Percentiles rank a stretch among this genome's conserved stretches.
These are phyloP conservation scores for Sedum album DNA, from an alignment of 164 flowering plant genomes.

Conservation along the genomic window DNA sequence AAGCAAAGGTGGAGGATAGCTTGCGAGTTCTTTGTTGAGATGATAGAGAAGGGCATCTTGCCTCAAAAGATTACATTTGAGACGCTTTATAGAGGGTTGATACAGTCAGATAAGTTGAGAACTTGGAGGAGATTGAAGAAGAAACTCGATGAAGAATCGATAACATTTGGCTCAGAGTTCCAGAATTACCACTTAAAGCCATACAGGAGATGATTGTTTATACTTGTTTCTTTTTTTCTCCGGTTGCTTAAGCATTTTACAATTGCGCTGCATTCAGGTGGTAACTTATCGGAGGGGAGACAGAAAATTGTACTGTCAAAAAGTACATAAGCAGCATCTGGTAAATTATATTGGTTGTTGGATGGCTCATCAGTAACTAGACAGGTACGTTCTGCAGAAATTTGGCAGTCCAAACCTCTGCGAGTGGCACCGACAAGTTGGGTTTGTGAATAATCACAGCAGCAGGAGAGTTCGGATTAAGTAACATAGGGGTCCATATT, in stretches of 20 bases:
- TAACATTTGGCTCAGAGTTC: conserved; percentile 71
- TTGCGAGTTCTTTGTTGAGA: conserved; percentile 71
- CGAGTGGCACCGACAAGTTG: conserved; percentile 43
- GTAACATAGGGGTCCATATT: conserved; percentile 59
- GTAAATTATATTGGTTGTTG: background rate
- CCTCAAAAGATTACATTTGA: conserved; percentile 92
- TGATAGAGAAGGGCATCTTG: conserved; percentile 90
- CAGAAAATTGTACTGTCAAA: background rate
- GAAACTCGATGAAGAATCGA: conserved; percentile 80
- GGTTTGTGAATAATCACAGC: conserved; percentile 69
- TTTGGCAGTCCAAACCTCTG: conserved; percentile 77
- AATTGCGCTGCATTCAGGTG: background rate
- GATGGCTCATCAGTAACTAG: background rate
- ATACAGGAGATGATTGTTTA: conserved; percentile 49
- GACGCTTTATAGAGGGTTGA: conserved; percentile 70
- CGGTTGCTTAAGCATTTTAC: background rate
- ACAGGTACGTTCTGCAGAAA: conserved; percentile 27
- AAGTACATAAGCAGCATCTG: background rate
- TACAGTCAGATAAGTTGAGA: conserved; percentile 81
- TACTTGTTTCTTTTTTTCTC: background rate
- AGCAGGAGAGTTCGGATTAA: conserved; percentile 21
- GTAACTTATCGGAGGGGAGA: background rate
- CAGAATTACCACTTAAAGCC: conserved; percentile 66
- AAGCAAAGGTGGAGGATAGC: conserved; percentile 75
- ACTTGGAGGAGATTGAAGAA: conserved; percentile 96